Base-by-base conservation (phyloP, 352 stramenopile species). In the Phytopythium mirpurense region DNA sequence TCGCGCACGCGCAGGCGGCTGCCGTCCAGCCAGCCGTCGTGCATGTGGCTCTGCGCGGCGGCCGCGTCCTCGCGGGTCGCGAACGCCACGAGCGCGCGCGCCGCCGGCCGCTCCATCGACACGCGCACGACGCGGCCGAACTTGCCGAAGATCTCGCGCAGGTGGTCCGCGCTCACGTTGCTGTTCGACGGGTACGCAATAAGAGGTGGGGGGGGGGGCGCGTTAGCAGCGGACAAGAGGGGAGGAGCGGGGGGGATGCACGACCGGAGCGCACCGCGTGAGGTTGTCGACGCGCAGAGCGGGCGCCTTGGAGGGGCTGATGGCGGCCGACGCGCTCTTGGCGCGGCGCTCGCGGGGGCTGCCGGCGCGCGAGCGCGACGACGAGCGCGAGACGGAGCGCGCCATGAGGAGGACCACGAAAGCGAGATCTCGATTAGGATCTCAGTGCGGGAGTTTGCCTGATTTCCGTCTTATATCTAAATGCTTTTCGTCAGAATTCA, bases 121-220 rank as follows among this genome's bases (percentile, higher is more conserved):
- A 93, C 84, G 21, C 62, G 59, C 26, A 72, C 31, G 7, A 95
- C 82, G 29, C 57, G 36, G 6, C 82, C 84, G 61, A 95, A 95
- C 67, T 92, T 95, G 61, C 78, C 81, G 60, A 92, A 95, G 63
- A 95, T 92, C 63, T 95, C 84, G 46, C 56, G 69, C 56, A 95
- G 55, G 48, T 95, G 84, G 48, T 93, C 84, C 19, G 72, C 67
- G 50, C 82, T 88, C 42, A 95, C 84, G 51, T 95, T 95, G 42
- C 69, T 75, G 41, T 16, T 18, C 32, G 29, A 32, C 29, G 29
- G 29, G 5, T 5, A 10, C 5, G 35, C n/a, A 7, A 19, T 34
- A 21, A 16, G 29, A 8, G 15, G 5, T 29, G 12, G 27, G 18
- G n/a, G 0, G 27, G 18, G 12, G 3, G 6, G 41, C 31, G 23